Percentiles rank a stretch among this genome's conserved stretches.
Evolutionary conservation across 2,329 filamentous ascomycete genomes (phyloP).

Genomic region (Fusarium robinianum): DNA sequence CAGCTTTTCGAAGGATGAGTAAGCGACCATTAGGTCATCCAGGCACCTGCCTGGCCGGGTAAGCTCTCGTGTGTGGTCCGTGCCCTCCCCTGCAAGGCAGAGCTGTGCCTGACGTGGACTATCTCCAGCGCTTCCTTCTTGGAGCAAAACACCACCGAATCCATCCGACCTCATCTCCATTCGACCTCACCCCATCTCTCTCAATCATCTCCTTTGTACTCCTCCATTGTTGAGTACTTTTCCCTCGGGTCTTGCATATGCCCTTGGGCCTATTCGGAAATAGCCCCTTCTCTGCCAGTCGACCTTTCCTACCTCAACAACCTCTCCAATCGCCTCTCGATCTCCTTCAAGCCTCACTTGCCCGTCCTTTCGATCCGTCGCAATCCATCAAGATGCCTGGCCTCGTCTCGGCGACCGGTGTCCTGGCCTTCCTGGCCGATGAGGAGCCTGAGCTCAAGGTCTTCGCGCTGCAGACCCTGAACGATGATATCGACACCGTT

Average conservation of each 20-base stretch:
- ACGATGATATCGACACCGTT: slow-evolving; percentile 93
- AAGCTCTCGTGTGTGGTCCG: slow-evolving; percentile 35
- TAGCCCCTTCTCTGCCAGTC: slow-evolving; percentile 18
- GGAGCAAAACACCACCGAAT: slow-evolving; percentile 38
- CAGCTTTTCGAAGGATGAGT: no score
- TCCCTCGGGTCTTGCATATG: slow-evolving; percentile 24
- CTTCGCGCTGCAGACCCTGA: slow-evolving; percentile 92
- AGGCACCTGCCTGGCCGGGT: slow-evolving; percentile 21
- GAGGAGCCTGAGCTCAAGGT: slow-evolving; percentile 92
- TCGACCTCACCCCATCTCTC: slow-evolving; percentile 14
- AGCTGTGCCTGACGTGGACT: slow-evolving; percentile 54
- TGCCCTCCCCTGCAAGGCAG: slow-evolving; percentile 43
- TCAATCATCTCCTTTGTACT: slow-evolving; percentile 15
- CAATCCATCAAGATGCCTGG: slow-evolving; percentile 71
- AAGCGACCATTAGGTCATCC: slow-evolving; percentile 30
- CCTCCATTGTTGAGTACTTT: slow-evolving; percentile 7
- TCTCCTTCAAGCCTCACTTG: slow-evolving; percentile 22
- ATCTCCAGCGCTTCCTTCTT: slow-evolving; percentile 38
- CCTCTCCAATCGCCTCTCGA: slow-evolving; percentile 26
- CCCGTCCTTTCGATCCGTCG: slow-evolving; percentile 25
- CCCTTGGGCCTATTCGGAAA: slow-evolving; percentile 31
- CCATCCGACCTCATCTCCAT: slow-evolving; percentile 23
- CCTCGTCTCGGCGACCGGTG: slow-evolving; percentile 89
- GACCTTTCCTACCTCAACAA: slow-evolving; percentile 20
- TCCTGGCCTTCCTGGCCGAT: slow-evolving; percentile 93